Evolutionary conservation across 176 grass and related monocot genomes (phyloP).

Genomic region (Oropetium thomaeum): DNA sequence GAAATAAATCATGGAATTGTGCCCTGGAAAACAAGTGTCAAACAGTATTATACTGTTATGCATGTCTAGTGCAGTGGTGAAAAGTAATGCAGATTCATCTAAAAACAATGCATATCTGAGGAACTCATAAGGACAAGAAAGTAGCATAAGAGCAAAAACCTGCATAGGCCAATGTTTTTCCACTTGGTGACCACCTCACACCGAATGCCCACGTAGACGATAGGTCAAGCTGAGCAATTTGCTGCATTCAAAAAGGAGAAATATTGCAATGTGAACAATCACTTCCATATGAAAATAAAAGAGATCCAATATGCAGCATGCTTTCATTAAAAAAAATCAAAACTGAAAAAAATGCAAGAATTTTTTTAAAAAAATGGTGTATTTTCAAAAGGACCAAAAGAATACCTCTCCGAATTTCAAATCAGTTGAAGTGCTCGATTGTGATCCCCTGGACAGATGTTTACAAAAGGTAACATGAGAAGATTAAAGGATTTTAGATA

Average conservation of each 20-base stretch:
- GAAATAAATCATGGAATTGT: conserved; percentile 98
- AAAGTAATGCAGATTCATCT: not conserved
- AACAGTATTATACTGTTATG: conserved; percentile 15
- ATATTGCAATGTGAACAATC: not conserved
- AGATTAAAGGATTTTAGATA: conserved; percentile 26
- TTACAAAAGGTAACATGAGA: conserved; percentile 29
- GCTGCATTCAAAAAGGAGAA: conserved; percentile 53
- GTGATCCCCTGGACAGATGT: conserved; percentile 55
- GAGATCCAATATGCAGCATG: not conserved
- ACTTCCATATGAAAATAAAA: not conserved
- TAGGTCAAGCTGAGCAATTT: conserved; percentile 97
- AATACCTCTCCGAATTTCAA: conserved; percentile 93
- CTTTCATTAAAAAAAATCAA: not conserved
- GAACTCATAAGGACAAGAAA: conserved; percentile 28
- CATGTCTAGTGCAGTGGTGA: not conserved
- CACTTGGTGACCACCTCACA: conserved; percentile 95
- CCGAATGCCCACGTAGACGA: conserved; percentile 92
- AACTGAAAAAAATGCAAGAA: not conserved
- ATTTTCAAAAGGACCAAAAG: not conserved
- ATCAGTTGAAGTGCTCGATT: conserved; percentile 53
- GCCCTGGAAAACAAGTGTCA: conserved; percentile 51
- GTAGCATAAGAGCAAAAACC: conserved; percentile 31
- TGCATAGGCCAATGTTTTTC: conserved; percentile 90
- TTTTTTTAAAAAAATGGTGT: not conserved
- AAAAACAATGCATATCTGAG: not conserved